Conservation (phyloP, 1,284 basidiomycete species). For the Naganishia albida region DNA sequence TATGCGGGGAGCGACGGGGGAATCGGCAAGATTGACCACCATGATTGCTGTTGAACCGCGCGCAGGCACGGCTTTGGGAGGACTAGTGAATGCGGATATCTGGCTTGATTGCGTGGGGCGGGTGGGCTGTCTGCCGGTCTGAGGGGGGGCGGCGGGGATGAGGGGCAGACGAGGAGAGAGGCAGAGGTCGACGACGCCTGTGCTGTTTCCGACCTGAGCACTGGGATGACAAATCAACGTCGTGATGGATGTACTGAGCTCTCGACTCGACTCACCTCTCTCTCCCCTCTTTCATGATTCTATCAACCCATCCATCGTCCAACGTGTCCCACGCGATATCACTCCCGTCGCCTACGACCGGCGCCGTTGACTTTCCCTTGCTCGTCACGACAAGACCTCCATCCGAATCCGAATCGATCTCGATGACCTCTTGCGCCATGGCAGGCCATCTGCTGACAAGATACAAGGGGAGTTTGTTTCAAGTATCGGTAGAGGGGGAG, state of each 20-base stretch:
- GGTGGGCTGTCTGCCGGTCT: not conserved
- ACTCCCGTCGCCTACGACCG: conserved; percentile 8
- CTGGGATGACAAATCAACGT: not conserved
- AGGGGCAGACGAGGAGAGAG: not conserved
- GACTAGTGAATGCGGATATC: conserved; percentile 25
- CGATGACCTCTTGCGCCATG: conserved; percentile 15
- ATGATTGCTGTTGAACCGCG: not conserved
- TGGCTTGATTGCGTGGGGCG: conserved; percentile 17
- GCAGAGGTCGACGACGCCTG: not conserved
- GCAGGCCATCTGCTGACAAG: too few species aligned
- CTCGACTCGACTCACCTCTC: conserved; percentile 5
- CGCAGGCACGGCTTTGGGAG: not conserved
- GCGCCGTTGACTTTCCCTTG: not conserved
- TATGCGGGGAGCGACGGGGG: conserved; percentile 4
- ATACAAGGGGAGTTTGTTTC: too few species aligned
- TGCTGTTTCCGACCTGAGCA: not conserved
- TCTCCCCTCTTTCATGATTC: conserved; percentile 18
- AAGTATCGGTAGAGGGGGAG: too few species aligned
- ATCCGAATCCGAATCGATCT: conserved; percentile 23
- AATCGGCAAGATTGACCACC: conserved; percentile 11
- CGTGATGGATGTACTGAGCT: conserved; percentile 6
- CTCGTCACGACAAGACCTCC: not conserved
- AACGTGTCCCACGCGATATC: conserved; percentile 25
- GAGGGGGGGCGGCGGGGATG: not conserved
- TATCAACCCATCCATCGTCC: conserved; percentile 26